A percentile compares a stretch with the other conserved stretches of the same genome.
These are phyloP conservation scores for Talaromyces ruber DNA, from an alignment of 495 filamentous ascomycete species.

Conservation along the genomic window DNA sequence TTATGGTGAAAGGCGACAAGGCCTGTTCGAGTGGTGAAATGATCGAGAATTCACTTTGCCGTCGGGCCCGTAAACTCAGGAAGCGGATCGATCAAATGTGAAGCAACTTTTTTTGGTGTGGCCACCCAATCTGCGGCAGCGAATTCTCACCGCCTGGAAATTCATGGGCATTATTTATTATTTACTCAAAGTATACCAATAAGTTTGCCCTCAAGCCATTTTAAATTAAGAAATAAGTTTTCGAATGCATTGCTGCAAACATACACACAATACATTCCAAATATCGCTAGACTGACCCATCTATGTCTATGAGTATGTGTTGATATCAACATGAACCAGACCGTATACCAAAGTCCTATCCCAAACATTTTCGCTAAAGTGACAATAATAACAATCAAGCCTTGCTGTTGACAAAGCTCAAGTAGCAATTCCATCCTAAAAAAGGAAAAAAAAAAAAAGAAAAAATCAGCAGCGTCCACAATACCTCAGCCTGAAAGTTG, in stretches of 20 bases:
- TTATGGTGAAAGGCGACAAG: conserved; percentile 2
- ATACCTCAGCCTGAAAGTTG: conserved; percentile 39
- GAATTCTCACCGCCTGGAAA: background rate
- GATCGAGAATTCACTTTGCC: background rate
- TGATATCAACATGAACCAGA: background rate
- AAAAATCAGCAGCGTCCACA: conserved; percentile 11
- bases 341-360: background rate
- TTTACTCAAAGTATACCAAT: no score
- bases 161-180: background rate
- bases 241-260: background rate
- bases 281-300: background rate
- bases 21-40: conserved; percentile 1
- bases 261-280: background rate
- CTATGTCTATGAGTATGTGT: conserved; percentile 2
- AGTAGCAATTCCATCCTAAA: conserved; percentile 91
- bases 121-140: conserved; percentile 6
- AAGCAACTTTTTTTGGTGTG: conserved; percentile 4
- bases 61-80: background rate
- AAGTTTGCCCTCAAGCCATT: no score
- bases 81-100: background rate
- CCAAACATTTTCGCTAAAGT: background rate
- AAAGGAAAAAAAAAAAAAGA: no score
- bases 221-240: background rate
- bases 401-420: conserved; percentile 73
- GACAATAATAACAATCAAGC: conserved; percentile 17